Base-by-base conservation (phyloP, 345 rosid genomes). In the Psidium guajava region DNA sequence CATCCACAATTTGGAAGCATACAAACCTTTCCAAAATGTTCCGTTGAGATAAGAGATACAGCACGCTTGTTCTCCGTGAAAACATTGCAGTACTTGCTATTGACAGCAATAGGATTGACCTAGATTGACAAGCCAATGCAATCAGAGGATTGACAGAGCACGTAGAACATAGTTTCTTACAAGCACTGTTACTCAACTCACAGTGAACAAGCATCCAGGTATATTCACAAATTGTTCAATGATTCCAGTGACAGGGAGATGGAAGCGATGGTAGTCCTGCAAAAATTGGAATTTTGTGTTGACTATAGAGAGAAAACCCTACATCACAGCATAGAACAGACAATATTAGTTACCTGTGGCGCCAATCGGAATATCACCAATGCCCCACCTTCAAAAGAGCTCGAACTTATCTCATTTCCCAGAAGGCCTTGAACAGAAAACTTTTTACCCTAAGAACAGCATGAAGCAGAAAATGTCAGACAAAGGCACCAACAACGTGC, bases 21-120 rank as follows among this genome's bases (percentile, higher is more conserved):
- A 88, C 90, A 44, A 83, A 96, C 99, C 98, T 95, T 94, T 89
- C 99, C 97, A 83, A 95, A 96, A 69, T 94, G 91, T n/a, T 73
- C 81, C 73, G 98, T 93, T 56, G 97, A 92, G 86, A 96, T 94
- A 84, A 95, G 88, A 42, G 93, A 91, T 83, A 94, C 92, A 15
- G 87, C 94, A 10, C 99, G 91, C 91, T 95, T 95, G 83, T 96
- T 96, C 90, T 96, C 98, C 0, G 99, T 94, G 89, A 96, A 95
- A 82, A 96, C 99, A 85, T 96, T 96, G 88, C 99, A 96, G 54
- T 96, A 96, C 88, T 94, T 93, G 91, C 99, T 95, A 86, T 96
- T 95, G 57, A 96, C 97, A 27, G 99, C 99, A 55, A 96, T 94
- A 5, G 99, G 99, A 87, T 96, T 96, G 89, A 96, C 99, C 99